Conservation (phyloP, 78 protist species). For the Mastigamoeba balamuthi region DNA sequence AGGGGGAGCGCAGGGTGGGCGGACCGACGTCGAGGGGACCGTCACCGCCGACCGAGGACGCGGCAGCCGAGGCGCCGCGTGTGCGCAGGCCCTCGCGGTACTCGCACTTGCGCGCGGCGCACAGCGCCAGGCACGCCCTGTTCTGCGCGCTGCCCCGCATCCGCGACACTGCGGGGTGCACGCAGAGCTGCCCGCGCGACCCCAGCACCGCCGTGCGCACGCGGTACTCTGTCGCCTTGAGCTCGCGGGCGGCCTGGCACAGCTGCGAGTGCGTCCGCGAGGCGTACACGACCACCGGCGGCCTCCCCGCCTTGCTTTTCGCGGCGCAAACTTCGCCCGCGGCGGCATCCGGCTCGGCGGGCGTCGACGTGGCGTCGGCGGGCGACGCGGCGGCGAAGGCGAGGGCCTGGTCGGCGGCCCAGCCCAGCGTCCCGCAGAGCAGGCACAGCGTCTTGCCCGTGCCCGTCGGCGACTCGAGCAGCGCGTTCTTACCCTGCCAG, state of each 20-base stretch:
- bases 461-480: constrained; percentile 30
- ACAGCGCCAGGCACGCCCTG: too few relatives aligned
- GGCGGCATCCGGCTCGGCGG: too few relatives aligned
- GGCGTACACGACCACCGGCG: constrained; percentile 66
- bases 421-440: constrained; percentile 78
- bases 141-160: too few relatives aligned
- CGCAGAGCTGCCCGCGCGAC: constrained; percentile 81
- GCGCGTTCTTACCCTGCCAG: not conserved
- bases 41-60: too few relatives aligned
- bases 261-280: constrained; percentile 95
- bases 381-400: too few relatives aligned
- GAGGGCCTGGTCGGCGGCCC: constrained; percentile 33
- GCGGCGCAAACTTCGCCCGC: too few relatives aligned
- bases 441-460: constrained; percentile 95
- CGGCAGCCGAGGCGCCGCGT: too few relatives aligned
- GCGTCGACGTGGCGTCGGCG: too few relatives aligned
- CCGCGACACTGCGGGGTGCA: constrained; percentile 53
- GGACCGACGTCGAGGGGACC: too few relatives aligned
- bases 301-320: not conserved
- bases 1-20: too few relatives aligned
- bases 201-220: constrained; percentile 61
- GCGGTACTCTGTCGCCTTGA: constrained; percentile 55
- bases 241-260: constrained; percentile 81
- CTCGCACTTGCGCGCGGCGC: too few relatives aligned
- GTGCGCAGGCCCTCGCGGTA: too few relatives aligned